Evolutionary conservation across 495 filamentous ascomycete genomes (phyloP), one percentile per base, ranked within the genome.

Genomic region (Penicillium alfredii): DNA sequence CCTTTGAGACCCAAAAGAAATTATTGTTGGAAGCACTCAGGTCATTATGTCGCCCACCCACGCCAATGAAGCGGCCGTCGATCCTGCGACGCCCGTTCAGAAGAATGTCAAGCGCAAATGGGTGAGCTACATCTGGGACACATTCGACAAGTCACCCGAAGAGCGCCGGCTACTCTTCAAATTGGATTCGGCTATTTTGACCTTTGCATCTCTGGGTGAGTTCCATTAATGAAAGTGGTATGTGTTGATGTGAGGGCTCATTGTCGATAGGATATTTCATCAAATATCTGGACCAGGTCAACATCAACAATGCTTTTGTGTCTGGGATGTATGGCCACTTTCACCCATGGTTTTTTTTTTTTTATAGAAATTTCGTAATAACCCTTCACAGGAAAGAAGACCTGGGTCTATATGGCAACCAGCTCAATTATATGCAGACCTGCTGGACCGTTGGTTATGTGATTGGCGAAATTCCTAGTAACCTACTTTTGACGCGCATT

Each of bases 361-460:
- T 22, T 31, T 16, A 14, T 30, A 8, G n/a, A 4, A 10, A 27
- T 8, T 34, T 26, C 5, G 27, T 32, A 8, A 9, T 30, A 15
- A 31, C 24, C 8, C 8, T 8, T 15, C 6, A 21, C 14, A 80
- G 78, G 77, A 76, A 81, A 44, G 77, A 82, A 45, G 75, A 80
- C 27, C 49, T 82, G 8, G 61, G 64, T 12, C 47, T 83, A 12
- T 71, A 72, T 33, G 70, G 71, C 11, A 78, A 74, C 26, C 45
- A 83, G 45, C 51, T 69, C 2, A 67, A 64, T 42, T 62, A 64
- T 35, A 66, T 76, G 61, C 63, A 65, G 28, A 69, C 72, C 2
- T 68, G 59, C 34, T 84, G 74, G 71, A 82, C 77, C 0, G 69
- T 80, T 10, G 80, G 79, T 9, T 78, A 81, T 42, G 71, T 82